Conservation (phyloP, 805 yeast genomes). For the Starmerella geochares region DNA sequence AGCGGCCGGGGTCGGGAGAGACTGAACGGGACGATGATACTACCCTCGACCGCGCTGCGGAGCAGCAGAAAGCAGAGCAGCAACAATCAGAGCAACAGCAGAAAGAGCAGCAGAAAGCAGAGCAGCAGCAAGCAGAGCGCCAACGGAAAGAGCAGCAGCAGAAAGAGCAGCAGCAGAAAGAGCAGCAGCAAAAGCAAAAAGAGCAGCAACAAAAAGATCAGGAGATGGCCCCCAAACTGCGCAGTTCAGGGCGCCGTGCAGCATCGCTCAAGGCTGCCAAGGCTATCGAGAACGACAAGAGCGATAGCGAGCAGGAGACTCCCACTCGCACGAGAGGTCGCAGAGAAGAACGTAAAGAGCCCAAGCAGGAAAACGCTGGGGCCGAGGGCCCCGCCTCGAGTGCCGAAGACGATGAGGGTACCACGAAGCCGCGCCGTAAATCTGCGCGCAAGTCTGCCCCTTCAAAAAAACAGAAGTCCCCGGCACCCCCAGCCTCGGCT, state of each 20-base stretch:
- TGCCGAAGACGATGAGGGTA: not conserved
- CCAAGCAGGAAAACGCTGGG: not conserved
- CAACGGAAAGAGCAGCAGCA: not conserved
- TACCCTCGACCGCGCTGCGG: too few species aligned
- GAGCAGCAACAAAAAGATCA: not conserved
- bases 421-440: not conserved
- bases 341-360: not conserved
- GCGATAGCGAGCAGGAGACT: not conserved
- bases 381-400: not conserved
- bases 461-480: not conserved
- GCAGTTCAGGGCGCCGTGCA: not conserved
- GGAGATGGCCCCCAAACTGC: not conserved
- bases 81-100: not conserved
- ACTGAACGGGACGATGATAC: too few species aligned
- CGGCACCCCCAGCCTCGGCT: not conserved
- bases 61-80: too few species aligned
- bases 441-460: not conserved
- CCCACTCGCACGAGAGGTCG: not conserved
- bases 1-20: too few species aligned
- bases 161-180: not conserved
- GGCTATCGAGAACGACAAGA: constrained; percentile 1
- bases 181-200: not conserved
- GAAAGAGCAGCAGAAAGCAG: not conserved
- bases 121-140: not conserved
- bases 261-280: constrained; percentile 1